Percentiles rank a stretch among this genome's conserved stretches.
Evolutionary conservation across 164 flowering plant genomes (phyloP).

Genomic region (Liriodendron chinense): DNA sequence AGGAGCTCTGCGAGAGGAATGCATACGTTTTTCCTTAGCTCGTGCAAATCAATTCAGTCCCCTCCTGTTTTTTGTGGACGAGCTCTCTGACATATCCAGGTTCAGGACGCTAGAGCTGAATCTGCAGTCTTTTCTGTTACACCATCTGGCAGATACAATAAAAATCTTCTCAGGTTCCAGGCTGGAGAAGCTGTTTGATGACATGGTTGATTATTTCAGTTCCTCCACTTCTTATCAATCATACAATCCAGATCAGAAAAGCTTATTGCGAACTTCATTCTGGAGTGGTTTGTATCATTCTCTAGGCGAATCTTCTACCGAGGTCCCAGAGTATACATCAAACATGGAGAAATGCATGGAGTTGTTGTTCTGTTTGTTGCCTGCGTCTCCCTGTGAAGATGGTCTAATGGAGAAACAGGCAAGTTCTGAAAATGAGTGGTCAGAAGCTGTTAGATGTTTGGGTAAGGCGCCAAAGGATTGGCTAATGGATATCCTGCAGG

Average conservation of each 20-base stretch:
- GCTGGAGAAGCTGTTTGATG: slow-evolving; percentile 61
- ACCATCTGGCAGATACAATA: slow-evolving; percentile 51
- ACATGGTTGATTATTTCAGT: slow-evolving; percentile 44
- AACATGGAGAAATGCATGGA: slow-evolving; percentile 67
- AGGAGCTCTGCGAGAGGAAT: slow-evolving; percentile 59
- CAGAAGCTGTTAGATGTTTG: slow-evolving; percentile 64
- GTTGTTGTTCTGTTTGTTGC: slow-evolving; percentile 60
- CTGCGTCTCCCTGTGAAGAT: slow-evolving; percentile 30
- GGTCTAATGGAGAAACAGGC: slow-evolving; percentile 15
- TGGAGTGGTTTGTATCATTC: slow-evolving; percentile 77
- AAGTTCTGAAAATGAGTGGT: slow-evolving; percentile 53
- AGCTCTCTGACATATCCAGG: slow-evolving; percentile 71
- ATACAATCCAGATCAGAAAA: slow-evolving; percentile 34
- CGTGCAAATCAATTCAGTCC: slow-evolving; percentile 68
- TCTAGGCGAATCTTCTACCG: slow-evolving; percentile 41
- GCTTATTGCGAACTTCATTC: slow-evolving; percentile 53
- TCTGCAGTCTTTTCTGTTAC: slow-evolving; percentile 60
- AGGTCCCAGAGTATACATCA: slow-evolving; percentile 32
- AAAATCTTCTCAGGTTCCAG: slow-evolving; percentile 71
- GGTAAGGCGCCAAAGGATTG: slow-evolving; percentile 58
- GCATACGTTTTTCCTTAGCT: slow-evolving; percentile 60
- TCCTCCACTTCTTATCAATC: slow-evolving; percentile 35
- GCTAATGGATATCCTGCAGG: slow-evolving; percentile 70
- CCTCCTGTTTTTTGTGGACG: slow-evolving; percentile 71
- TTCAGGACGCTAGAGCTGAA: slow-evolving; percentile 65